These are phyloP conservation scores for Ichthyophthirius multifiliis DNA, from an alignment of 169 alveolate genomes.

Conservation along the genomic window DNA sequence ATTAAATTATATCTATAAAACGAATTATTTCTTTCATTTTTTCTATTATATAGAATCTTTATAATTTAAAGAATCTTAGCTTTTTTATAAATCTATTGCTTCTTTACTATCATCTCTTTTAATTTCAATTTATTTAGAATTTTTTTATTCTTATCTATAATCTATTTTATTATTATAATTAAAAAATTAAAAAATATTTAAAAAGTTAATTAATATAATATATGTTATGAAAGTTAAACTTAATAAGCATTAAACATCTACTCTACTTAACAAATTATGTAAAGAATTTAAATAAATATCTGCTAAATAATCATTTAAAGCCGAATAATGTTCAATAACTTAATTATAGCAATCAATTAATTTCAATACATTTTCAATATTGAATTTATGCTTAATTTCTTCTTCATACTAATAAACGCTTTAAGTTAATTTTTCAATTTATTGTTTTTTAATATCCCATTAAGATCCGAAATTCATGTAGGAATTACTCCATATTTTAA, in stretches of 20 bases:
- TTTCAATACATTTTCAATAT: background rate
- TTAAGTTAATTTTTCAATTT: background rate
- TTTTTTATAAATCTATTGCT: no score
- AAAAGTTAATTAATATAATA: no score
- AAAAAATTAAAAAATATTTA: no score
- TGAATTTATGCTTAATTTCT: constrained; percentile 2
- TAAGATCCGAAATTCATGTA: background rate
- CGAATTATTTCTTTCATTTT: no score
- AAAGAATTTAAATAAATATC: background rate
- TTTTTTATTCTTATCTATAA: no score
- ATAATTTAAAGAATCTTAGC: no score
- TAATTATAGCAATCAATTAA: background rate
- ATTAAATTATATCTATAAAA: no score
- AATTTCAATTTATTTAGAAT: no score
- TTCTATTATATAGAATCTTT: no score
- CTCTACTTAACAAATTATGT: background rate
- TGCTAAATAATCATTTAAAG: background rate
- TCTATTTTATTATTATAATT: no score
- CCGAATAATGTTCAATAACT: constrained; percentile 13
- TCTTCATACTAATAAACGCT: constrained; percentile 1
- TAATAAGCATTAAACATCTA: constrained; percentile 4
- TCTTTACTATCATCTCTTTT: no score
- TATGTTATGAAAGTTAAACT: no score
- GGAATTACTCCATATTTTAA: constrained; percentile 5
- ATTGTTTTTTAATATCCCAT: background rate